phyloP scores from a whole-genome alignment of 2,329 filamentous ascomycete genomes.

The Venturia asperata region DNA sequence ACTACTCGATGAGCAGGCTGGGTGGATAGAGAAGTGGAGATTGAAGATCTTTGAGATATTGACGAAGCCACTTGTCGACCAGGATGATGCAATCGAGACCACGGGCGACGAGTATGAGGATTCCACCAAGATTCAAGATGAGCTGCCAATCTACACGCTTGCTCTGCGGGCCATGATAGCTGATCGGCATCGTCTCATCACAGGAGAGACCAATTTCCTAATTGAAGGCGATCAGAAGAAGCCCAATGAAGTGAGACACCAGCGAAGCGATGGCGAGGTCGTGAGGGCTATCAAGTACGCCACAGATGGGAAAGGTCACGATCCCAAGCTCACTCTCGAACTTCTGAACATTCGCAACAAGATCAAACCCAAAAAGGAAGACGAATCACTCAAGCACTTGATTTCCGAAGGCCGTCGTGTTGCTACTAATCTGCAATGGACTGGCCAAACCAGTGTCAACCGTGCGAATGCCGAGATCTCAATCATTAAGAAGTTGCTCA shows the following conservation, averaged over 20 bases:
- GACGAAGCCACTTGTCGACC: slow-evolving; percentile 69
- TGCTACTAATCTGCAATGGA: slow-evolving; percentile 51
- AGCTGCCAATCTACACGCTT: slow-evolving; percentile 80
- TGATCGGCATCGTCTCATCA: slow-evolving; percentile 70
- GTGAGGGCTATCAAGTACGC: slow-evolving; percentile 52
- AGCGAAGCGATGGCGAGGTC: slow-evolving; percentile 12
- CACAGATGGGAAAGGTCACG: slow-evolving; percentile 58
- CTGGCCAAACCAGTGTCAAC: slow-evolving; percentile 28
- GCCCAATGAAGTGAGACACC: slow-evolving; percentile 9
- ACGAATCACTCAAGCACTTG: slow-evolving; percentile 62
- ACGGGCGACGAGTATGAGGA: slow-evolving; percentile 87
- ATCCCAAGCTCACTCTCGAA: slow-evolving; percentile 57
- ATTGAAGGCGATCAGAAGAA: slow-evolving; percentile 62
- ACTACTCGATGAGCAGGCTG: slow-evolving; percentile 64
- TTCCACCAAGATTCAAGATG: slow-evolving; percentile 80
- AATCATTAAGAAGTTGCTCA: slow-evolving; percentile 59
- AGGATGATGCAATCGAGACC: slow-evolving; percentile 63
- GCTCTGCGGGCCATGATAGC: slow-evolving; percentile 67
- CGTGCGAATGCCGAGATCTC: slow-evolving; percentile 56
- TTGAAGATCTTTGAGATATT: slow-evolving; percentile 65
- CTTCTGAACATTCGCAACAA: slow-evolving; percentile 44
- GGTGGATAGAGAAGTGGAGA: slow-evolving; percentile 67
- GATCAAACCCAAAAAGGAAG: slow-evolving; percentile 43
- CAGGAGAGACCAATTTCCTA: slow-evolving; percentile 68
- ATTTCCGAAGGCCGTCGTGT: slow-evolving; percentile 63